Base-by-base conservation (phyloP, 257 asterid species). In the Leonotis leonurus region DNA sequence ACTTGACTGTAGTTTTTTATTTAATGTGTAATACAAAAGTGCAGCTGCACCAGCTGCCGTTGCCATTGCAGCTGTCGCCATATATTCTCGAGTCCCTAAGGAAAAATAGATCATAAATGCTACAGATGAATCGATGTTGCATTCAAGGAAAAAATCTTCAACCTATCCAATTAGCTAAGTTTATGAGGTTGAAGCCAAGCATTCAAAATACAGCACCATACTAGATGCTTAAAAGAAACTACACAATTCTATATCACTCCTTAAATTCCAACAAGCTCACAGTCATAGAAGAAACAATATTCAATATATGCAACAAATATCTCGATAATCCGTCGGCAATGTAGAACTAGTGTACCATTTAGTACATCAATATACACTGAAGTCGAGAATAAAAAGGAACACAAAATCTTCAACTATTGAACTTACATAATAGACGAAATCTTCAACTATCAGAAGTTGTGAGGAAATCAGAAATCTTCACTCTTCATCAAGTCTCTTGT, bases 11-110 rank as follows among this genome's bases (percentile, higher is more conserved):
- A 89, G 45, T 74, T 85, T 92, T 75, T 68, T 85, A 70, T 87
- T 89, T 55, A 93, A 81, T 8, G 97, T 87, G 49, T 87, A 93
- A 68, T 93, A 93, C 77, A 93, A 77, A 63, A 89, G 88, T 8
- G 99, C 99, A 66, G 97, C 99, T 17, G 99, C 99, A 73, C 99
- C 99, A 10, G 99, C 97, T 58, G 99, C 99, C 12, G 99, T 89
- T 17, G 97, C 99, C 95, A 93, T 83, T 53, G 99, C 83, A 72
- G 99, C 97, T 20, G 99, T 87, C 13, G 99, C 99, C 99, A 93
- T 93, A 68, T 80, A 54, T n/a, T 56, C 75, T 79, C 54, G 77
- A 58, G 56, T 78, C 71, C 83, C 92, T 86, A 49, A 6, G 1
- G 64, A 36, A 29, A 68, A 70, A 35, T 45, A 21, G 59, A 63